Base-by-base conservation (phyloP, 73 alveolate genomes). In the Blepharisma stoltei region DNA sequence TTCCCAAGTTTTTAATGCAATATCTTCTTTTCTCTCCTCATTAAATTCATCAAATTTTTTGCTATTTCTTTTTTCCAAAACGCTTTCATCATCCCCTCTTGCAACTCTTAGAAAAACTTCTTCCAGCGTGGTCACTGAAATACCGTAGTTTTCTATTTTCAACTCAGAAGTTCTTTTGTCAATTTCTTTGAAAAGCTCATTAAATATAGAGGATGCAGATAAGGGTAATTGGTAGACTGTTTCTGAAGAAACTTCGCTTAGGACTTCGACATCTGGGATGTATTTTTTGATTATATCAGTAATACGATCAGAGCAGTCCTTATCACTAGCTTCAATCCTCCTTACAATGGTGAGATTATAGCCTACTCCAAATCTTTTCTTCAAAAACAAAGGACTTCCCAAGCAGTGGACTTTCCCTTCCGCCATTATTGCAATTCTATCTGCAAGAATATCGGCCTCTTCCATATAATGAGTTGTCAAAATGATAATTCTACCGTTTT, bases 91-190 rank as follows among this genome's bases (percentile, higher is more conserved):
- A 4, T 69, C 70, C 0, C 67, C 79, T 71, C 54, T 66, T 7
- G 90, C 97, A 3, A 95, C 97, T 77, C 85, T 88, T 77, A 95
- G 79, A 80, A 95, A 95, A 3, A 95, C 99, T 67, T 95, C 98
- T 88, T 95, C 99, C 48, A 95, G 77, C 41, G 99, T 95, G 32
- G 99, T 95, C 76, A 95, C 90, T 20, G 97, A 90, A 47, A 95
- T 95, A 44, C 98, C 97, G 55, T 95, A 95, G 20, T 91, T 70
- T 45, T 93, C 95, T 2, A 94, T 88, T 5, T 93, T 92, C 54
- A 88, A 75, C 25, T 70, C 86, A 47, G 60, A 83, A 71, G 54
- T 80, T 55, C 83, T 81, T n/a, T 50, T 41, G 66, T 93, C 97
- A 67, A 94, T 83, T 46, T 86, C 78, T 54, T 80, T 70, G 77